A percentile compares a stretch with the other conserved stretches of the same genome.
These are phyloP conservation scores for Venturiaceae sp. DNA, from an alignment of 2,329 filamentous ascomycete species.

Conservation along the genomic window DNA sequence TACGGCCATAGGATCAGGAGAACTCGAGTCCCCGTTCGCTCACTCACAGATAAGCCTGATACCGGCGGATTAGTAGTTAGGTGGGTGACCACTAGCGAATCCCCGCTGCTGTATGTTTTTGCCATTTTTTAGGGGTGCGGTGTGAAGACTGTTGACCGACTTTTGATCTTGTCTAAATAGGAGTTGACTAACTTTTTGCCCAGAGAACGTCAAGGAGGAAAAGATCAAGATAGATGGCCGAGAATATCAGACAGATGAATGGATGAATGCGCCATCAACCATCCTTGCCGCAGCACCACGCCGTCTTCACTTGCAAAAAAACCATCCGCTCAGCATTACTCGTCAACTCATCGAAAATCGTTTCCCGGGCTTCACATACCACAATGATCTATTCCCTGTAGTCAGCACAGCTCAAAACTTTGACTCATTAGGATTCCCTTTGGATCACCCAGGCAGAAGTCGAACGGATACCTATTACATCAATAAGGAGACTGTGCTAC, in stretches of 20 bases:
- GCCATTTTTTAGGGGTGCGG: neutral
- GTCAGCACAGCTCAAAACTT: conserved; percentile 86
- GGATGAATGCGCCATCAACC: conserved; percentile 74
- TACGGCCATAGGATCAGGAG: neutral
- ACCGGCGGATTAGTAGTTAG: neutral
- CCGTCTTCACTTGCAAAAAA: conserved; percentile 76
- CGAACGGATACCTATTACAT: conserved; percentile 94
- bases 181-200: neutral
- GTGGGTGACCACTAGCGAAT: neutral
- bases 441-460: conserved; percentile 78
- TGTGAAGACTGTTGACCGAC: too few species aligned
- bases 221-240: neutral
- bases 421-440: conserved; percentile 86
- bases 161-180: too few species aligned
- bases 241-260: conserved; percentile 58
- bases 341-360: conserved; percentile 84
- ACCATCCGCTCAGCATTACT: conserved; percentile 87
- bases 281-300: conserved; percentile 68
- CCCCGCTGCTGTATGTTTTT: neutral
- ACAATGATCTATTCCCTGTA: conserved; percentile 73
- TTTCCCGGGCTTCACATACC: conserved; percentile 68
- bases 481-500: conserved; percentile 70
- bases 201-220: neutral
- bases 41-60: neutral
- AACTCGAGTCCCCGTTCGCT: neutral